Percentiles rank a stretch among this genome's conserved stretches.
Evolutionary conservation across 2,329 filamentous ascomycete genomes (phyloP).

Genomic region (Salinomyces thailandicus): DNA sequence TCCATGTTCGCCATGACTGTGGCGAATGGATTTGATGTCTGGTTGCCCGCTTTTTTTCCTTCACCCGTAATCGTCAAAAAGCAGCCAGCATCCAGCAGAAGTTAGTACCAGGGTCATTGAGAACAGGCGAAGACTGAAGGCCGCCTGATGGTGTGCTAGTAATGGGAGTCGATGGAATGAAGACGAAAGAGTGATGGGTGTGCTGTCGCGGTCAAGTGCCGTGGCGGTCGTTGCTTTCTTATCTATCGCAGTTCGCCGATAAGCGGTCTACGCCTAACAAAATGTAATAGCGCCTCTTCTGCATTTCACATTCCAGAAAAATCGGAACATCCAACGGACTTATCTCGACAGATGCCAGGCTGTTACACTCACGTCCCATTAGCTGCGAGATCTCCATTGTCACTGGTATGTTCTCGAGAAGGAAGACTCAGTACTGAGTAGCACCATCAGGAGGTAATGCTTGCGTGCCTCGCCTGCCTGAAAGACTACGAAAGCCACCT

Average conservation of each 20-base stretch:
- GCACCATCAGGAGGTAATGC: too few species aligned
- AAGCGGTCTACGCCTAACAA: background rate
- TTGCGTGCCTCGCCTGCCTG: too few species aligned
- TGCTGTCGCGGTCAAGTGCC: background rate
- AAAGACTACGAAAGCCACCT: too few species aligned
- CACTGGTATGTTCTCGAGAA: too few species aligned
- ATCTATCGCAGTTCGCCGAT: background rate
- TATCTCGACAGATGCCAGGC: too few species aligned
- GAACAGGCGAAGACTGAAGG: background rate
- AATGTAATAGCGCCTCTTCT: too few species aligned
- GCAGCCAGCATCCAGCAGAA: conserved; percentile 6
- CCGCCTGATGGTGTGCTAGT: background rate
- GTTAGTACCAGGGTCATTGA: conserved; percentile 11
- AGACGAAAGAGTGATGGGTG: background rate
- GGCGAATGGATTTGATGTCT: background rate
- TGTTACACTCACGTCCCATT: too few species aligned
- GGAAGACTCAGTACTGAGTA: too few species aligned
- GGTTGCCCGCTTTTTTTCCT: background rate
- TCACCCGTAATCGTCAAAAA: conserved; percentile 12
- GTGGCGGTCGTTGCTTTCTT: background rate
- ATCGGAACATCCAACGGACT: too few species aligned
- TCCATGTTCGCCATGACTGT: background rate
- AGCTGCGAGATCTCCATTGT: too few species aligned
- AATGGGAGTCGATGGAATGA: background rate
- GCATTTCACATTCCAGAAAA: too few species aligned